Conservation (phyloP, 2,329 filamentous ascomycete species). For the Fusarium hainanense region DNA sequence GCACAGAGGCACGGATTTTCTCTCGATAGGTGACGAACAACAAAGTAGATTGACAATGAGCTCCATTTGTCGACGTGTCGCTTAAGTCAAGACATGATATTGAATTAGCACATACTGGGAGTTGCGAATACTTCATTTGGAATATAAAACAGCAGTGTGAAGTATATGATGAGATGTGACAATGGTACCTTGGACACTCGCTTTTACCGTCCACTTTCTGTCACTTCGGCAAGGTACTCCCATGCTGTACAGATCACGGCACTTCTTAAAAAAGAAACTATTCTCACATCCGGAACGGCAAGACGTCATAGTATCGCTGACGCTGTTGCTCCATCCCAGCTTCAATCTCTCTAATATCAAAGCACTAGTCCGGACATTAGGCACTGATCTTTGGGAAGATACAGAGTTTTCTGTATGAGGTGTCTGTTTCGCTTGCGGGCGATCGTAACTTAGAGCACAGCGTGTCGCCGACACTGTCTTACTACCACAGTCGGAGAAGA, state of each 20-base stretch:
- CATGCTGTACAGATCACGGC: constrained; percentile 20
- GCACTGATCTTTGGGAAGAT: constrained; percentile 34
- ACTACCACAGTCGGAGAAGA: constrained; percentile 27
- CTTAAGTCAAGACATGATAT: constrained; percentile 38
- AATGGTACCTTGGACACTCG: constrained; percentile 32
- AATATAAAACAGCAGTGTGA: constrained; percentile 43
- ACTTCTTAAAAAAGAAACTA: constrained; percentile 25
- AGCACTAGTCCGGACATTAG: constrained; percentile 4
- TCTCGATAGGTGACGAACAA: constrained; percentile 27
- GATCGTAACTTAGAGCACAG: constrained; percentile 45
- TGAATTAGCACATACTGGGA: constrained; percentile 30
- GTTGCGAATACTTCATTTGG: constrained; percentile 41
- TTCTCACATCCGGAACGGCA: constrained; percentile 3
- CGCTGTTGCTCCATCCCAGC: neutral
- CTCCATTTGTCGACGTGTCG: constrained; percentile 45
- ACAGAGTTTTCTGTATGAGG: constrained; percentile 29
- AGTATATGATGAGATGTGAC: constrained; percentile 32
- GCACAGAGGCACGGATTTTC: constrained; percentile 27
- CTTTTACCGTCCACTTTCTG: constrained; percentile 29
- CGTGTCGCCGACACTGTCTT: constrained; percentile 32
- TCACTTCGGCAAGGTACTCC: constrained; percentile 31
- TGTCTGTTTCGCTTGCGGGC: constrained; percentile 33
- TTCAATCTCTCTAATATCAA: constrained; percentile 14
- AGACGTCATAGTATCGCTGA: constrained; percentile 32
- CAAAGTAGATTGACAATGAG: constrained; percentile 28